Evolutionary conservation across 2,329 filamentous ascomycete species (phyloP).

Genomic region (Apiospora hydei): DNA sequence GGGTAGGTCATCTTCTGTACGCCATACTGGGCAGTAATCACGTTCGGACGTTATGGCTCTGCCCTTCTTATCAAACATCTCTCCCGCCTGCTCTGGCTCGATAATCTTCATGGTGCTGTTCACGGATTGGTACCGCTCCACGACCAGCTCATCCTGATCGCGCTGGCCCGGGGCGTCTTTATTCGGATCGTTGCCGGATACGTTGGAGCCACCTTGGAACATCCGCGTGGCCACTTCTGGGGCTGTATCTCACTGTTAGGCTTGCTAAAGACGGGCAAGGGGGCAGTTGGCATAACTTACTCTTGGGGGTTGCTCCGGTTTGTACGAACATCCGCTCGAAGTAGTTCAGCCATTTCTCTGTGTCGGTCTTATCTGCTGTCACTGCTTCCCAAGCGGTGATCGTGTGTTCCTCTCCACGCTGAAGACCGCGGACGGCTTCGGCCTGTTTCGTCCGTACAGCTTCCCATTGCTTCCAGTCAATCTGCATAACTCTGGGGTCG

Average conservation of each 20-base stretch:
- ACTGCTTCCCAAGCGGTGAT: conserved; percentile 42
- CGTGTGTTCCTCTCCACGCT: conserved; percentile 40
- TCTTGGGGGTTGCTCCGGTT: conserved; percentile 50
- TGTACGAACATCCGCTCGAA: conserved; percentile 68
- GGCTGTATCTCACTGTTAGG: conserved; percentile 23
- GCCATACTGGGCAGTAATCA: conserved; percentile 44
- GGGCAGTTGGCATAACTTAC: conserved; percentile 35
- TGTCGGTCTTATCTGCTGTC: conserved; percentile 61
- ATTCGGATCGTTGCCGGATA: conserved; percentile 26
- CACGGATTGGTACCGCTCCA: conserved; percentile 33
- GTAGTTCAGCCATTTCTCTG: conserved; percentile 83
- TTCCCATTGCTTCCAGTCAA: conserved; percentile 80
- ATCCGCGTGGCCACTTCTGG: not conserved
- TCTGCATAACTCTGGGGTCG: conserved; percentile 64
- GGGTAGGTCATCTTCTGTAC: conserved; percentile 50
- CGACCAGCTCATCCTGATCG: conserved; percentile 25
- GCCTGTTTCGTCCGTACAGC: conserved; percentile 50
- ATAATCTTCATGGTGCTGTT: conserved; percentile 31
- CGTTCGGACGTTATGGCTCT: conserved; percentile 24
- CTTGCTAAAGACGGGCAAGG: not conserved
- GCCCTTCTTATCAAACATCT: conserved; percentile 16
- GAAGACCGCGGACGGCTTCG: conserved; percentile 31
- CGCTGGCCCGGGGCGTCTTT: not conserved
- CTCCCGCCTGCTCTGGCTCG: conserved; percentile 28
- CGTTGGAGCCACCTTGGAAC: conserved; percentile 14